A percentile compares a stretch with the other conserved stretches of the same genome.
Conservation (phyloP, 2,329 filamentous ascomycete species). For the Sporothrix dimorphospora region DNA sequence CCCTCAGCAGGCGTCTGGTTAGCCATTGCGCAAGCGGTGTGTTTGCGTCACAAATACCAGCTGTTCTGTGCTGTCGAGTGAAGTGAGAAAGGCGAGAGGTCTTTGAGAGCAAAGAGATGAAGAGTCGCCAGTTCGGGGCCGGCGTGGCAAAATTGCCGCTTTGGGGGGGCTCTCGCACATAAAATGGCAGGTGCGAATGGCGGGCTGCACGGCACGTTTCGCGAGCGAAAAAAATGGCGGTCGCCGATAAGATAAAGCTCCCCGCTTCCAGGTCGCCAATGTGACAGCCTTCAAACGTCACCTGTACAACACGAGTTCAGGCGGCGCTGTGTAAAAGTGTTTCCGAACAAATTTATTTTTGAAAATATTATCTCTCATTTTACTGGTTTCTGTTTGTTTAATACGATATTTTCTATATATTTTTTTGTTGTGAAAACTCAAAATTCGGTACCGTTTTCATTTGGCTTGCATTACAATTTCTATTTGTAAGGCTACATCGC, state of each 20-base stretch:
- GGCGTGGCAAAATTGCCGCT: slow-evolving; percentile 18
- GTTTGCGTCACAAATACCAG: neutral
- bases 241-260: slow-evolving; percentile 30
- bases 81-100: neutral
- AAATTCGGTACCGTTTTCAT: neutral
- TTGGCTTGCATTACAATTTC: neutral
- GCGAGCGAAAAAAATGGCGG: neutral
- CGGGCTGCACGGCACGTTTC: slow-evolving; percentile 5
- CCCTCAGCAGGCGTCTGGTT: slow-evolving; percentile 10
- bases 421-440: neutral
- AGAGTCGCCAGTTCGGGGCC: neutral
- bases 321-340: neutral
- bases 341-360: neutral
- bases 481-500: neutral
- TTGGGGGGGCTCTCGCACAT: slow-evolving; percentile 1
- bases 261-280: slow-evolving; percentile 5
- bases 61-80: neutral
- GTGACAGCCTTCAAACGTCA: slow-evolving; percentile 14
- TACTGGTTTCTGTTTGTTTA: neutral
- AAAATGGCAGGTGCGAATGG: slow-evolving; percentile 15
- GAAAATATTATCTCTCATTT: neutral
- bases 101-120: neutral
- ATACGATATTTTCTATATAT: neutral
- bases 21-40: slow-evolving; percentile 32
- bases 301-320: neutral